Conservation (phyloP, 257 asterid species). For the Coffea eugenioides region DNA sequence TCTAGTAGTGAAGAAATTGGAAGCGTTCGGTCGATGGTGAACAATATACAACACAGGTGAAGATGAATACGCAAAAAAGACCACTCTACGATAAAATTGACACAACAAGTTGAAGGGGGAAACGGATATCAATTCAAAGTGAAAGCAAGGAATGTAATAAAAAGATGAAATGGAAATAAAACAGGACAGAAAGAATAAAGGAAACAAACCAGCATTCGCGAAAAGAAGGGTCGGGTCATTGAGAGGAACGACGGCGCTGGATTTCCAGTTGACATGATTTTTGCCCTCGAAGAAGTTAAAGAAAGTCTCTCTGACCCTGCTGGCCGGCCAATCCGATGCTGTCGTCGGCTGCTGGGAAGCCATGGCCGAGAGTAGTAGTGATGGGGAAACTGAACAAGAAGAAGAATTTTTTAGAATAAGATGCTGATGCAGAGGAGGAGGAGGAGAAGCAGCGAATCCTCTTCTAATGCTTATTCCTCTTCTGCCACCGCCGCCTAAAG, state of each 20-base stretch:
- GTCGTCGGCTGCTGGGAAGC: constrained; percentile 54
- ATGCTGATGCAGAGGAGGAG: not conserved
- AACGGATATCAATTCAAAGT: no score
- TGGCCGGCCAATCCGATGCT: constrained; percentile 75
- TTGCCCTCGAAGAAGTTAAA: constrained; percentile 59
- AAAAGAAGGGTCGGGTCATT: constrained; percentile 95
- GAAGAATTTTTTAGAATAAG: not conserved
- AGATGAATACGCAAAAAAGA: not conserved
- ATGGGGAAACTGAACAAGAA: not conserved
- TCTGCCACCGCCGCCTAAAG: not conserved
- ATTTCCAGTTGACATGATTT: constrained; percentile 61
- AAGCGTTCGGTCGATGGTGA: no score
- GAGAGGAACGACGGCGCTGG: constrained; percentile 92
- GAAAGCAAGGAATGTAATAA: not conserved
- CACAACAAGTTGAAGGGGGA: not conserved
- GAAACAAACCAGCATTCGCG: constrained; percentile 68
- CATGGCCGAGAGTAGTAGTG: constrained; percentile 30
- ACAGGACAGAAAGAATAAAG: not conserved
- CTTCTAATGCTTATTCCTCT: not conserved
- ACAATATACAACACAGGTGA: not conserved
- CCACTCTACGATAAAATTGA: not conserved
- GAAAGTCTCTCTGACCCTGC: constrained; percentile 56
- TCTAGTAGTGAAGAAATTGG: no score
- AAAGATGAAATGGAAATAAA: not conserved
- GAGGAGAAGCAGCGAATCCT: not conserved